Percentiles rank a stretch among this genome's conserved stretches.
phyloP scores from a whole-genome alignment of 2,329 filamentous ascomycete species.

The Albophoma yamanashiensis region DNA sequence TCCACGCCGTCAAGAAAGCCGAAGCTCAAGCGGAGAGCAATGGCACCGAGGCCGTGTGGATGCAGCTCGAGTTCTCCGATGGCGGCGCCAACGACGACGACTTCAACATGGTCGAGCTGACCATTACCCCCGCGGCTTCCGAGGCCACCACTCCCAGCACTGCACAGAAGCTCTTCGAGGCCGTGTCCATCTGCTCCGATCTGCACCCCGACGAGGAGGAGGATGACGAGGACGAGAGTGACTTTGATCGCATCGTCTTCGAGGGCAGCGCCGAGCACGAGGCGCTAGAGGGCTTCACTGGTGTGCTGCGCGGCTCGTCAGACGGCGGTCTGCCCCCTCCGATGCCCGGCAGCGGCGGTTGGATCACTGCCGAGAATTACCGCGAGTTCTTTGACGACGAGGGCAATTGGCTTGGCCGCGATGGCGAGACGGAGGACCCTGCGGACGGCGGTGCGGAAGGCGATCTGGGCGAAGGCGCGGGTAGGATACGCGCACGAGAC shows the following conservation, averaged over 20 bases:
- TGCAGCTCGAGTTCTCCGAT: slow-evolving; percentile 57
- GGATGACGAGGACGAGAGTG: slow-evolving; percentile 45
- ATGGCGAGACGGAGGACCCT: slow-evolving; percentile 22
- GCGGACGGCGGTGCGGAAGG: slow-evolving; percentile 23
- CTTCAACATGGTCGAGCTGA: slow-evolving; percentile 56
- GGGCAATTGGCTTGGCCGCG: slow-evolving; percentile 60
- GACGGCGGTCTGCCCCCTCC: slow-evolving; percentile 50
- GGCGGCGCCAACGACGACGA: slow-evolving; percentile 51
- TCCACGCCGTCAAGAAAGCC: slow-evolving; percentile 62
- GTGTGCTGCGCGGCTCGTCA: slow-evolving; percentile 37
- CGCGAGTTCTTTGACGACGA: slow-evolving; percentile 72
- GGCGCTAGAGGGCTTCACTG: slow-evolving; percentile 44
- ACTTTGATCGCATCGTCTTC: slow-evolving; percentile 44
- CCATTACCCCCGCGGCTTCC: slow-evolving; percentile 41
- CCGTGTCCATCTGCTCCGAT: slow-evolving; percentile 65
- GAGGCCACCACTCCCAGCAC: slow-evolving; percentile 11
- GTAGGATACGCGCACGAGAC: slow-evolving; percentile 37
- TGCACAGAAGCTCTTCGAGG: slow-evolving; percentile 46
- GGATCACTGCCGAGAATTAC: slow-evolving; percentile 90
- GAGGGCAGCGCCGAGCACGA: slow-evolving; percentile 39
- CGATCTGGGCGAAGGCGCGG: slow-evolving; percentile 54
- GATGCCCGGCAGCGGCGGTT: slow-evolving; percentile 64
- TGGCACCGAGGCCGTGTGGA: slow-evolving; percentile 44
- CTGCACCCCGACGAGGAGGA: slow-evolving; percentile 59
- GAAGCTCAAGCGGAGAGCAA: slow-evolving; percentile 23